Evolutionary conservation across 495 filamentous ascomycete genomes (phyloP).

Genomic region (Lasiosphaeria hispida): DNA sequence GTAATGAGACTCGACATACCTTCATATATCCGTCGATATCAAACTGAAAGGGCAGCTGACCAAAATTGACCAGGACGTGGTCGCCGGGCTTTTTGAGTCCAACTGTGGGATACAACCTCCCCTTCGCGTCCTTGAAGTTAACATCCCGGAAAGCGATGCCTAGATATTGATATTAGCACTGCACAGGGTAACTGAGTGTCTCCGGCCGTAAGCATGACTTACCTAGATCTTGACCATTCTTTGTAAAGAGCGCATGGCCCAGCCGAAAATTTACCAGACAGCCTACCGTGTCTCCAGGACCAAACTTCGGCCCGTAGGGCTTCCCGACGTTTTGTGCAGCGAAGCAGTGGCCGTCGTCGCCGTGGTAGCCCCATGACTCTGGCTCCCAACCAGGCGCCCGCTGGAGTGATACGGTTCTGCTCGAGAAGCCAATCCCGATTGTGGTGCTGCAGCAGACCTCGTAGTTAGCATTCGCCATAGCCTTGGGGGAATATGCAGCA

Average conservation of each 20-base stretch:
- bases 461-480: constrained; percentile 1
- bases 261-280: constrained; percentile 93
- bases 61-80: constrained; percentile 86
- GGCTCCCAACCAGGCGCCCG: constrained; percentile 91
- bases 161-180: constrained; percentile 33
- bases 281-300: constrained; percentile 74
- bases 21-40: constrained; percentile 87
- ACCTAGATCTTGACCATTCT: constrained; percentile 82
- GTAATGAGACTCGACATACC: constrained; percentile 45
- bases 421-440: constrained; percentile 88
- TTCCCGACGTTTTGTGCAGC: constrained; percentile 71
- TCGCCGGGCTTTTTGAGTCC: constrained; percentile 92
- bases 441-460: constrained; percentile 50
- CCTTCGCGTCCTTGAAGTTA: constrained; percentile 58
- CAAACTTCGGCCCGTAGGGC: constrained; percentile 70
- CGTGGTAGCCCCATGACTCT: constrained; percentile 96
- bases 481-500: background rate
- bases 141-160: constrained; percentile 80
- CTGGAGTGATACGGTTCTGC: constrained; percentile 68
- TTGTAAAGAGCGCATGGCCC: constrained; percentile 89
- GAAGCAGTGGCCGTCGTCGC: constrained; percentile 91
- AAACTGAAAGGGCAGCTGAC: constrained; percentile 82
- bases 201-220: constrained; percentile 27
- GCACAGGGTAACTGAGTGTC: background rate
- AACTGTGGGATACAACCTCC: constrained; percentile 77